Evolutionary conservation across 2,329 filamentous ascomycete genomes (phyloP), one percentile per base, ranked within the genome.

Genomic region (Aspergillus eucalypticola): DNA sequence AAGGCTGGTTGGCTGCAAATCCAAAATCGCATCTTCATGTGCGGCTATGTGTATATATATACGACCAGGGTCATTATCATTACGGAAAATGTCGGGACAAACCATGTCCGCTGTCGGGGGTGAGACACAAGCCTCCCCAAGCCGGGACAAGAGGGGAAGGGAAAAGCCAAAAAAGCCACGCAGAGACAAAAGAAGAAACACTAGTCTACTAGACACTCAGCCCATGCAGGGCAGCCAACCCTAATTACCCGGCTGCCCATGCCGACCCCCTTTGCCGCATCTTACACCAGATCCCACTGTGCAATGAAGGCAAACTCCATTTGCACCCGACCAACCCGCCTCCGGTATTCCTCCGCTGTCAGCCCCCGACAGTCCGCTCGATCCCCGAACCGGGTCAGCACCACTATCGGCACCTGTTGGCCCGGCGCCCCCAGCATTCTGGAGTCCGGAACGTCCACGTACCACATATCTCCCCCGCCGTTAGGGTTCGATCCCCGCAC

Each of bases 381-480:
- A 52, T 80, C 84, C 6, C 75, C 78, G 58, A 85, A 82, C 23
- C 70, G 79, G 11, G 77, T 85, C 39, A 96, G 79, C 19, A 86
- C 84, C 59, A 84, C 84, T 29, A 95, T 75, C 65, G 82, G 83
- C 5, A 94, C 78, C 56, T 83, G 85, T 75, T 92, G 86, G 0
- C 91, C 91, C 0, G 87, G 84, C 0, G 80, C 81, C 1, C 91
- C 91, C 19, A 96, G 77, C 59, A 88, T 84, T 32, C 80, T 75
- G 1, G 86, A 82, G 25, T 83, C 79, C 3, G 73, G 69, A 3
- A 97, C 84, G 75, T 97, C 94, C 1, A 87, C 76, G 87, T 91
- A 96, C 86, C 90, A 96, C 77, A 88, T 87, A 70, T 84, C 89
- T 13, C 90, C 90, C 61, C 94, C 90, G n/a, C 86, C 89, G 68